Conservation (phyloP, 2,329 filamentous ascomycete species). For the Fusarium pseudoanthophilum region DNA sequence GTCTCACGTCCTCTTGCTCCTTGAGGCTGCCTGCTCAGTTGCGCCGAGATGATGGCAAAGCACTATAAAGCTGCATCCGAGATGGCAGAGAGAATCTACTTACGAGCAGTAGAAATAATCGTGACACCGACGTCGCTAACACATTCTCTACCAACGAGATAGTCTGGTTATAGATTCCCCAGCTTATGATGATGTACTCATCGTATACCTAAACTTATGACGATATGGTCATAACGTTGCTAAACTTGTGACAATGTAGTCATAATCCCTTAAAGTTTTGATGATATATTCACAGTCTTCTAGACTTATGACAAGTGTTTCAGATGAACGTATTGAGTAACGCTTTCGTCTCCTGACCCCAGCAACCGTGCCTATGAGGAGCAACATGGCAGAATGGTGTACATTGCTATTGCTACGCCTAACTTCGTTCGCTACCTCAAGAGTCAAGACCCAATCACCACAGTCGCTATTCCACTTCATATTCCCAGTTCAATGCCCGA, state of each 20-base stretch:
- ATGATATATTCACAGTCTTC: background rate
- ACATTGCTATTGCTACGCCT: background rate
- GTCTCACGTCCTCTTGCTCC: background rate
- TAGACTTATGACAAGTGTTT: background rate
- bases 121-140: background rate
- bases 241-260: background rate
- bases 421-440: background rate
- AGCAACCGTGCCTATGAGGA: background rate
- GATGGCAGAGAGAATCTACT: background rate
- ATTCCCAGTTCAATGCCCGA: background rate
- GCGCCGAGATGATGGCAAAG: background rate
- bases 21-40: background rate
- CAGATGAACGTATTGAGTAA: background rate
- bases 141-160: background rate
- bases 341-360: background rate
- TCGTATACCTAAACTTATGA: background rate
- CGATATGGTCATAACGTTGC: background rate
- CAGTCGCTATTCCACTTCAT: constrained; percentile 4
- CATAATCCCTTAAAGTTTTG: background rate
- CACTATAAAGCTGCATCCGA: background rate
- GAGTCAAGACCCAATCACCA: background rate
- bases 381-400: background rate
- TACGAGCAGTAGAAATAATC: background rate
- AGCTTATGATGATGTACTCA: background rate
- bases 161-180: background rate